Conservation (phyloP, 108 stramenopile species). For the Conticribra weissflogii region DNA sequence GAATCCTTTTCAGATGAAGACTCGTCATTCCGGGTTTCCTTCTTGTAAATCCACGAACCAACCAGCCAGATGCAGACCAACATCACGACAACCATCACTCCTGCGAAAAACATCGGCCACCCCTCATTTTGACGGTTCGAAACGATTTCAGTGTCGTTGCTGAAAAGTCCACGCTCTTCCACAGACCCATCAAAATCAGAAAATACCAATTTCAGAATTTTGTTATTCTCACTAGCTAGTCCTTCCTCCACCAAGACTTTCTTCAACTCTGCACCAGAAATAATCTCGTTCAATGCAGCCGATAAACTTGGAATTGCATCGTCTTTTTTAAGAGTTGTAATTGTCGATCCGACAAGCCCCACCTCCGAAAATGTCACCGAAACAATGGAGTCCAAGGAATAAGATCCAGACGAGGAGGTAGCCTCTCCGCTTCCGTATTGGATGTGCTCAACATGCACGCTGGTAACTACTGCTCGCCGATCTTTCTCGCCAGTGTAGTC, state of each 20-base stretch:
- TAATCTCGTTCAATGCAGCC: slow-evolving; percentile 2
- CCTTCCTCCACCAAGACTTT: slow-evolving; percentile 5
- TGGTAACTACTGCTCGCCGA: slow-evolving; percentile 14
- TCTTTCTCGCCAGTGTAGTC: background rate
- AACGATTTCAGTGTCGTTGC: slow-evolving; percentile 27
- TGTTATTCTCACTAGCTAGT: slow-evolving; percentile 8
- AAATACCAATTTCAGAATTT: slow-evolving; percentile 16
- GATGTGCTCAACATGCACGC: slow-evolving; percentile 2
- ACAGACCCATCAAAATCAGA: slow-evolving; percentile 17
- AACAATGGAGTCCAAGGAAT: slow-evolving; percentile 23
- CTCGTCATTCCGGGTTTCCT: slow-evolving; percentile 7
- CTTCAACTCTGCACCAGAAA: slow-evolving; percentile 13
- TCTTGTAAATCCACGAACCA: slow-evolving; percentile 18
- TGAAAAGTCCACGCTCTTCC: slow-evolving; percentile 15
- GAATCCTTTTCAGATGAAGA: slow-evolving; percentile 2
- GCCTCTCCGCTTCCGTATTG: background rate
- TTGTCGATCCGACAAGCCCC: slow-evolving; percentile 13
- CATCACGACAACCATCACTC: slow-evolving; percentile 15
- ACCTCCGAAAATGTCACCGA: slow-evolving; percentile 40
- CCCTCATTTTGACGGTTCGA: slow-evolving; percentile 13
- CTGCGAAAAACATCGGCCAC: slow-evolving; percentile 33
- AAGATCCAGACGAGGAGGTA: background rate
- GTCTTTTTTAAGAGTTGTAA: background rate
- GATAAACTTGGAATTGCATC: slow-evolving; percentile 14
- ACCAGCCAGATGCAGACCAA: slow-evolving; percentile 4